These are phyloP conservation scores for Moesziomyces globuligerus DNA, from an alignment of 1,284 basidiomycete genomes.

Conservation along the genomic window DNA sequence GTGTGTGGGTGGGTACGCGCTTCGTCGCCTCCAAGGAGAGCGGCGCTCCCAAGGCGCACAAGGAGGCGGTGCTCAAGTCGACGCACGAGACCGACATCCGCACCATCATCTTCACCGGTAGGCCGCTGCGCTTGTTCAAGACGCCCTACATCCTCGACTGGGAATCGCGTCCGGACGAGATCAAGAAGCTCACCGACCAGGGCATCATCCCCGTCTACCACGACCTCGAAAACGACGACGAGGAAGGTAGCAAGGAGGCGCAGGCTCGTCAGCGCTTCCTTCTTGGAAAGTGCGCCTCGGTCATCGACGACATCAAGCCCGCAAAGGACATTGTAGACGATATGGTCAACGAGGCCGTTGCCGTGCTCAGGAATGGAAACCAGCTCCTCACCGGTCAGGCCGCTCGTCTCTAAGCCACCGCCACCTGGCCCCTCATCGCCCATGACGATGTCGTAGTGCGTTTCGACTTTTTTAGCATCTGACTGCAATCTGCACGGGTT, in stretches of 20 bases:
- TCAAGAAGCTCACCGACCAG: conserved; percentile 59
- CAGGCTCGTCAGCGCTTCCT: conserved; percentile 50
- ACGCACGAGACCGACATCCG: conserved; percentile 62
- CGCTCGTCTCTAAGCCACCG: conserved; percentile 28
- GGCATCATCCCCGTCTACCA: conserved; percentile 61
- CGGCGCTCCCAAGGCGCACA: conserved; percentile 60
- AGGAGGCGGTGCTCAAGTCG: conserved; percentile 60
- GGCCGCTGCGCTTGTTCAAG: conserved; percentile 76
- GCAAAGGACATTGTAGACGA: conserved; percentile 60
- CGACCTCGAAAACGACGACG: conserved; percentile 61
- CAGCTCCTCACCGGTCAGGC: conserved; percentile 38
- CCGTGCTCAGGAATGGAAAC: conserved; percentile 40
- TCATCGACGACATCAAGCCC: conserved; percentile 68
- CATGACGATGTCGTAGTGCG: no score
- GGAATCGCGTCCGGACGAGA: conserved; percentile 62
- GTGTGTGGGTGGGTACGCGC: conserved; percentile 74
- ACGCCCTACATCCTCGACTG: conserved; percentile 57
- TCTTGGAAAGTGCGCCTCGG: conserved; percentile 71
- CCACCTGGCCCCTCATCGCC: no score
- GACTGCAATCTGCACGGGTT: no score
- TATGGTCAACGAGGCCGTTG: conserved; percentile 58
- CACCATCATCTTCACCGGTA: conserved; percentile 71
- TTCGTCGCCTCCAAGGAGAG: conserved; percentile 76
- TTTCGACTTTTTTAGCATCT: no score
- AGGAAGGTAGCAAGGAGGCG: conserved; percentile 56